Evolutionary conservation across 1,284 basidiomycete species (phyloP).

Genomic region (Rhodotorula mucilaginosa): DNA sequence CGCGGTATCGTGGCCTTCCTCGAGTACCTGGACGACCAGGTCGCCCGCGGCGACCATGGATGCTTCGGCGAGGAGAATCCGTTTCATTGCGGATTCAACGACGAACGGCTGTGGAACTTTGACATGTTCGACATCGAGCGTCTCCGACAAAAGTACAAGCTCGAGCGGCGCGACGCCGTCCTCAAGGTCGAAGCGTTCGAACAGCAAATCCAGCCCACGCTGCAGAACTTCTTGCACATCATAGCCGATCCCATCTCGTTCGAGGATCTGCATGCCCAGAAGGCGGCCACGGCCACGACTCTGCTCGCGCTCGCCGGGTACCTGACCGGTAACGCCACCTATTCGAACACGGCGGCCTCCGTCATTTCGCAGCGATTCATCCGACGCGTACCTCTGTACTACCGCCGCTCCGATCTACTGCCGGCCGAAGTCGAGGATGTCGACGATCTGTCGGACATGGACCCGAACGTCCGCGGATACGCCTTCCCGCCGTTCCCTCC

Average conservation of each 20-base stretch:
- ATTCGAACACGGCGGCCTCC: slow-evolving; percentile 25
- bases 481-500: slow-evolving; percentile 41
- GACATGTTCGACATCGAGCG: slow-evolving; percentile 36
- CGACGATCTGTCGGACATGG: slow-evolving; percentile 2
- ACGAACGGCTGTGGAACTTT: slow-evolving; percentile 42
- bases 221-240: slow-evolving; percentile 7
- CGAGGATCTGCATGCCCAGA: slow-evolving; percentile 15
- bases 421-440: slow-evolving; percentile 1
- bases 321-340: slow-evolving; percentile 37
- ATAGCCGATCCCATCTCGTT: slow-evolving; percentile 12
- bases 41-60: slow-evolving; percentile 38
- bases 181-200: slow-evolving; percentile 35
- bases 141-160: slow-evolving; percentile 35
- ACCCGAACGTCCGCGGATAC: slow-evolving; percentile 38
- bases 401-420: slow-evolving; percentile 10
- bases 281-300: slow-evolving; percentile 32
- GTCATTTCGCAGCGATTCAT: slow-evolving; percentile 40
- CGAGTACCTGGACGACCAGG: slow-evolving; percentile 44
- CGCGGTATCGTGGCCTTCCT: slow-evolving; percentile 46
- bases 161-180: slow-evolving; percentile 27
- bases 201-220: slow-evolving; percentile 10
- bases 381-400: slow-evolving; percentile 32
- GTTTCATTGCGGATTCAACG: slow-evolving; percentile 42
- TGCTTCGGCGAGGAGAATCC: slow-evolving; percentile 26
- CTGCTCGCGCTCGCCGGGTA: slow-evolving; percentile 42